Conservation (phyloP, 2,329 filamentous ascomycete species). For the Ustulina deusta region DNA sequence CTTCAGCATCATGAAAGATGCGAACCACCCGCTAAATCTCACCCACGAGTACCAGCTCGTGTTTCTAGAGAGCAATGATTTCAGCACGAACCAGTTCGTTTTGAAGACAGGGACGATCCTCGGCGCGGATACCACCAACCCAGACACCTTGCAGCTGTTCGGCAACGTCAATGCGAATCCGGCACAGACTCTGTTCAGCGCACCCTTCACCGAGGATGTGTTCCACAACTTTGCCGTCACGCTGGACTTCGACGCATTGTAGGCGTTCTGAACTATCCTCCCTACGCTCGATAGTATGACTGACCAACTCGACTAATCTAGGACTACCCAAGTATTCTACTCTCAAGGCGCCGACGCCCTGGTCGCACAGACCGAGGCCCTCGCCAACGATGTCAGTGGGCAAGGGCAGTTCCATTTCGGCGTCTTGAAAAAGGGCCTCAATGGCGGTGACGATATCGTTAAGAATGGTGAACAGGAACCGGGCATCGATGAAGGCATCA, state of each 20-base stretch:
- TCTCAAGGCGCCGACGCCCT: constrained; percentile 23
- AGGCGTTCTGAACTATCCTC: background rate
- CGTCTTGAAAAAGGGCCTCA: constrained; percentile 31
- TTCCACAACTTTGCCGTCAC: constrained; percentile 32
- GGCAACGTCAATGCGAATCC: constrained; percentile 29
- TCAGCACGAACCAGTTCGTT: constrained; percentile 28
- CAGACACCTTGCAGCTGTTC: constrained; percentile 31
- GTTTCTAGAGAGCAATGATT: constrained; percentile 33
- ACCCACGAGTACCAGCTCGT: constrained; percentile 34
- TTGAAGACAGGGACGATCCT: constrained; percentile 33
- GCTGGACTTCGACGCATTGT: constrained; percentile 29
- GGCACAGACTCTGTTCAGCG: constrained; percentile 25
- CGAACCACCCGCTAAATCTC: constrained; percentile 25
- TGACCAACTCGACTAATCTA: constrained; percentile 10
- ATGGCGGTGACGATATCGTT: constrained; percentile 28
- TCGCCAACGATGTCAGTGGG: constrained; percentile 29
- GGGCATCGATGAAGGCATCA: constrained; percentile 27
- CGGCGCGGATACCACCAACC: constrained; percentile 19
- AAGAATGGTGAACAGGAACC: constrained; percentile 30
- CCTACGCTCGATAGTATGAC: background rate
- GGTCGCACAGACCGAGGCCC: constrained; percentile 25
- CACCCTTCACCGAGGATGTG: constrained; percentile 29
- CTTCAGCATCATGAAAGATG: constrained; percentile 32
- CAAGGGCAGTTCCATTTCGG: constrained; percentile 32
- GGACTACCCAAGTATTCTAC: constrained; percentile 32